Evolutionary conservation across 2,329 filamentous ascomycete genomes (phyloP), one percentile per base, ranked within the genome.

Genomic region (Colletotrichum higginsianum): DNA sequence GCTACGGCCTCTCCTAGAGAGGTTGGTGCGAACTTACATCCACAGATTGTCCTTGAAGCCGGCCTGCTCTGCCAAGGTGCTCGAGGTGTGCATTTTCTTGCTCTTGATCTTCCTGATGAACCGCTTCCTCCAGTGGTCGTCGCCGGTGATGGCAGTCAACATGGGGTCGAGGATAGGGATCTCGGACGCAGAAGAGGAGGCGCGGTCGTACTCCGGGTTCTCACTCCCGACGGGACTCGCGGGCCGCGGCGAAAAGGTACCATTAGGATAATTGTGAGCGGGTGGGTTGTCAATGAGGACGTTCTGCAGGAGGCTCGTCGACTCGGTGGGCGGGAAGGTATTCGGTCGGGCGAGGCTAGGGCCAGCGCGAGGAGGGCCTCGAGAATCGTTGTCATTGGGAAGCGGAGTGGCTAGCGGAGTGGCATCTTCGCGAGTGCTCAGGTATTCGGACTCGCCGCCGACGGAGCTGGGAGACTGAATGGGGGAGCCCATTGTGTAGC

Each of bases 161-260:
- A 83, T 76, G 18, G 79, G 81, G 62, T 86, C 84, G 38, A 86
- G 75, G 16, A 81, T 75, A 16, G 81, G 80, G 11, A 82, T 78
- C 40, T 75, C 78, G 12, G 79, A 77, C 3, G 79, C 79, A 5
- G 79, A 75, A 0, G 76, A 80, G 42, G 77, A 80, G 49, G 77
- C 80, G 44, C 82, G 82, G 75, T 80, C 77, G 73, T 78, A 63
- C 73, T 79, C 77, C 57, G 76, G 77, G 68, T 78, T 78, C 18
- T 79, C 78, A 55, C 80, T 83, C 44, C 79, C 77, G 11, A 80
- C 75, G 4, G 86, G 85, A 61, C 87, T 89, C 56, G 82, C 83
- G 0, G 92, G 87, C 47, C 90, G 85, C 1, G 93, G 92, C 53
- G 93, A 94, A 78, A 95, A 94, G 18, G 93, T 93, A 76, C 93